Conservation (phyloP, 2,329 filamentous ascomycete species). For the Aspergillus puulaauensis region DNA sequence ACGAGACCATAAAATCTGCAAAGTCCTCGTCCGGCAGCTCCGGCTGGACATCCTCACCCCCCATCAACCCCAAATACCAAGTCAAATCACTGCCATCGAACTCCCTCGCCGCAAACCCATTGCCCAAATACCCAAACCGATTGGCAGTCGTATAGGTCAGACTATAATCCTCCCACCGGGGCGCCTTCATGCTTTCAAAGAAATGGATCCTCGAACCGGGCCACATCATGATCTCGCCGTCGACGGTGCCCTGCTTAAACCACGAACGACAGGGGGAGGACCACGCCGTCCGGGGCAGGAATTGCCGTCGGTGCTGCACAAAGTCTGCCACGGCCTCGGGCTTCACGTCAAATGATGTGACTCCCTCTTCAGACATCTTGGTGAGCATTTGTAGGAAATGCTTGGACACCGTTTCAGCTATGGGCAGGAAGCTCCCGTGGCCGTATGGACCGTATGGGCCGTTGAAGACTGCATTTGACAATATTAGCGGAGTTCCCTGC, state of each 20-base stretch:
- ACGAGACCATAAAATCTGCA: neutral
- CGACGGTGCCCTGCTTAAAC: slow-evolving; percentile 14
- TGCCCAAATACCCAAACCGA: slow-evolving; percentile 19
- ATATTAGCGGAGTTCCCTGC: neutral
- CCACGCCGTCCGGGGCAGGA: slow-evolving; percentile 12
- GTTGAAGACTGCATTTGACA: neutral
- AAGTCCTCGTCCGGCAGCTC: neutral
- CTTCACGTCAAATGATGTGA: neutral
- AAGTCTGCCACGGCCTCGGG: slow-evolving; percentile 6
- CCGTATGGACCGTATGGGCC: slow-evolving; percentile 24
- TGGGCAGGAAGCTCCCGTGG: slow-evolving; percentile 28
- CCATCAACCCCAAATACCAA: slow-evolving; percentile 1
- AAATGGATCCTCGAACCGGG: slow-evolving; percentile 24
- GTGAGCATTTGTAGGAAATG: neutral
- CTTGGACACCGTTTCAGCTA: slow-evolving; percentile 19
- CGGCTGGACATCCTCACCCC: neutral
- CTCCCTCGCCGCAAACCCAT: slow-evolving; percentile 19
- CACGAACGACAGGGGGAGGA: slow-evolving; percentile 9
- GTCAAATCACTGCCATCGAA: slow-evolving; percentile 16
- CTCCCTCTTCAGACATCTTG: neutral
- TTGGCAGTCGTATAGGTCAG: slow-evolving; percentile 18
- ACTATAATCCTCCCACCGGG: slow-evolving; percentile 27
- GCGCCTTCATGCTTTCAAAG: slow-evolving; percentile 22
- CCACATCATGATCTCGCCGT: slow-evolving; percentile 20
- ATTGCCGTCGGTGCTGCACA: slow-evolving; percentile 3